These are phyloP conservation scores for Colletotrichum brevisporum DNA, from an alignment of 2,329 filamentous ascomycete genomes.

Conservation along the genomic window DNA sequence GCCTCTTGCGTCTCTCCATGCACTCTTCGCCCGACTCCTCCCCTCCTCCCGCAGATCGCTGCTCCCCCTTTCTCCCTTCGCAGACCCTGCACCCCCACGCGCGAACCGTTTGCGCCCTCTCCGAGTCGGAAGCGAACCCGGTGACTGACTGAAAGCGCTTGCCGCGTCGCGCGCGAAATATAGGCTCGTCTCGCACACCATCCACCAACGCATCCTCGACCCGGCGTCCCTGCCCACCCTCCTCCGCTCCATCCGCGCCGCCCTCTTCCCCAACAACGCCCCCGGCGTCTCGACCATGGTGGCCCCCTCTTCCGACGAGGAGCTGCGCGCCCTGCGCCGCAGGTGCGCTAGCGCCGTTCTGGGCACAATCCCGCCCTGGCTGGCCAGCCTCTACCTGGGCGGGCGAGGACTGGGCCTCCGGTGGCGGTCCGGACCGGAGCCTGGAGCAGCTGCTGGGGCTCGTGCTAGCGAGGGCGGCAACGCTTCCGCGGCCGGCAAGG, in stretches of 20 bases:
- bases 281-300: conserved; percentile 75
- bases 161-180: conserved; percentile 42
- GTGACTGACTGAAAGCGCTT: conserved; percentile 39
- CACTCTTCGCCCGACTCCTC: conserved; percentile 17
- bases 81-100: conserved; percentile 45
- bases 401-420: conserved; percentile 51
- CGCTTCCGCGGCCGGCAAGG: conserved; percentile 13
- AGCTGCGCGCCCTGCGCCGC: conserved; percentile 73
- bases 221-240: conserved; percentile 75
- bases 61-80: conserved; percentile 28
- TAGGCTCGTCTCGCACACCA: conserved; percentile 72
- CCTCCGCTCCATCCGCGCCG: conserved; percentile 79
- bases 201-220: conserved; percentile 72
- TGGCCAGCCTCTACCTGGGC: conserved; percentile 67
- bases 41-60: conserved; percentile 34
- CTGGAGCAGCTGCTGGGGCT: conserved; percentile 18
- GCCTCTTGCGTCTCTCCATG: conserved; percentile 2
- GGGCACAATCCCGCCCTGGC: conserved; percentile 61
- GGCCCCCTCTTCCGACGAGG: conserved; percentile 72
- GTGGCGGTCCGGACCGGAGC: conserved; percentile 43
- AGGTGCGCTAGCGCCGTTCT: conserved; percentile 75
- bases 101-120: conserved; percentile 16
- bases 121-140: conserved; percentile 33
- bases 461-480: conserved; percentile 19
- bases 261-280: conserved; percentile 89